Percentiles rank a stretch among this genome's conserved stretches.
Conservation (phyloP, 345 rosid species). For the Citrus maxima region DNA sequence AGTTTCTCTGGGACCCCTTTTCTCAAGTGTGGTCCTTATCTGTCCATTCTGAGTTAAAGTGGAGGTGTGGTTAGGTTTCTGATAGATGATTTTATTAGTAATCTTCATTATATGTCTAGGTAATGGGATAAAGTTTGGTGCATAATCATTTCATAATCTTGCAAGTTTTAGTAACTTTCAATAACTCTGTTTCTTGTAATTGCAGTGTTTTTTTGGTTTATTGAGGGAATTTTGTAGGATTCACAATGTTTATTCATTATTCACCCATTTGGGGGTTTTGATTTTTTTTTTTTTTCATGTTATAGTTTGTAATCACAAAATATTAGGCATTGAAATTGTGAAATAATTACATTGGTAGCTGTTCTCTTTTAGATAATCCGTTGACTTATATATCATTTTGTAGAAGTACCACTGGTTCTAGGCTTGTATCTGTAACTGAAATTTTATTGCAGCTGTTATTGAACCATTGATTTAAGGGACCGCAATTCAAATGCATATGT, state of each 20-base stretch:
- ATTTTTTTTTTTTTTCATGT: neutral
- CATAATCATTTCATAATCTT: neutral
- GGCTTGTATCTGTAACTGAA: neutral
- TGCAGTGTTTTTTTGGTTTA: neutral
- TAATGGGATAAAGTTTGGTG: neutral
- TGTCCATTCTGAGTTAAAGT: neutral
- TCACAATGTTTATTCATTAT: neutral
- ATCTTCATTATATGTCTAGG: neutral
- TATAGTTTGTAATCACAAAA: too few relatives aligned
- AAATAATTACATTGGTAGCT: neutral
- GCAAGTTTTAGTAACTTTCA: neutral
- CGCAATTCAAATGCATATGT: neutral
- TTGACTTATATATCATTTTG: neutral
- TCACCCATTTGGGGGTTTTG: neutral
- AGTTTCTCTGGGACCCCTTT: neutral
- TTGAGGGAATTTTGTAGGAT: neutral
- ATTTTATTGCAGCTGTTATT: neutral
- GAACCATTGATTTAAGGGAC: neutral
- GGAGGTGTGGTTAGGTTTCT: neutral
- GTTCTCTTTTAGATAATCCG: neutral
- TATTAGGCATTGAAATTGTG: neutral
- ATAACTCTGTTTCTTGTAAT: neutral
- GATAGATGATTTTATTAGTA: neutral
- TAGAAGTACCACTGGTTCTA: neutral
- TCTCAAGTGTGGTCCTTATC: neutral